Base-by-base conservation (phyloP, 306 rosid species). In the Trifolium pratense region DNA sequence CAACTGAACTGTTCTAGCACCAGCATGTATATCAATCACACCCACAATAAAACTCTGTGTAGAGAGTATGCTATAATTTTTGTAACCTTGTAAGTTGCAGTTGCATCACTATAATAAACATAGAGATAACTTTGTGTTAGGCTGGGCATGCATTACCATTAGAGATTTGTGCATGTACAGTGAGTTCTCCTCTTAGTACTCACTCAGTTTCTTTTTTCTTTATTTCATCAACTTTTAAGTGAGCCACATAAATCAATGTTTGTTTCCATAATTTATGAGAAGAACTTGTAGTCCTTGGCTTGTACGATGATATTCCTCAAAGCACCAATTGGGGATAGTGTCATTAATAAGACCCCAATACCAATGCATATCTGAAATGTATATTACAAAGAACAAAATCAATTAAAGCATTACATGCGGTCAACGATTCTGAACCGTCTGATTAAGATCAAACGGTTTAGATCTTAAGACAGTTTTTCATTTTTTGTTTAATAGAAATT, bases 321-420 rank as follows among this genome's bases (percentile, higher is more conserved):
- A 32, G 87, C 97, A 12, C 96, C 97, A 29, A 93, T 89, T 31
- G 98, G 96, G 34, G 98, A 74, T 10, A 93, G 4, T 39, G 77
- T 66, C 98, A 91, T 93, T 79, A 93, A 39, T 21, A 68, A 0
- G 8, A 82, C 9, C 0, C 97, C 98, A 10, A 91, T 26, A 9
- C 86, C 6, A 46, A 93, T 91, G 82, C 96, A 91, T 2, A 32
- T 0, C 96, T 92, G 84, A 64, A 58, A 69, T 25, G 5, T 9
- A 16, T 23, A 7, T 34, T 36, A 43, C 7, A n/a, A 25, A 55
- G 7, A 66, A 58, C 5, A 3, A 70, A 69, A 75, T 73, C 10
- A 69, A 52, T 26, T 1, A 16, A 45, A 68, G 21, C 58, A n/a
- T n/a, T n/a, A n/a, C n/a, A n/a, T n/a, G n/a, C n/a, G n/a, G n/a